These are phyloP conservation scores for Chaetomium tenue DNA, from an alignment of 495 filamentous ascomycete species.

Conservation along the genomic window DNA sequence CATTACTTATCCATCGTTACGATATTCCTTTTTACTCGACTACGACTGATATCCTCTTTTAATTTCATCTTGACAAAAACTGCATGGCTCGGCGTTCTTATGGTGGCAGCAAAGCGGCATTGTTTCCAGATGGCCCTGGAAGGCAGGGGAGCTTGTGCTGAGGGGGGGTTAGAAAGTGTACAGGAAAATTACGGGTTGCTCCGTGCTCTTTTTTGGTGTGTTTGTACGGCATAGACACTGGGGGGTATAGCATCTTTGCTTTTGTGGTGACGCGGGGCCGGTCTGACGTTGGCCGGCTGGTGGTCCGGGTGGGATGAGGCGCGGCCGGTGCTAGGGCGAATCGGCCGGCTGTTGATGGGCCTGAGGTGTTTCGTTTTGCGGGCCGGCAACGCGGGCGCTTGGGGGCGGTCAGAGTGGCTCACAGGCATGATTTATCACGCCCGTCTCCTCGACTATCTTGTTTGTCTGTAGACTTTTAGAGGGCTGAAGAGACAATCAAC, in stretches of 20 bases:
- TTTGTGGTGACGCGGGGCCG: neutral
- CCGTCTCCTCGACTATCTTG: too few species aligned
- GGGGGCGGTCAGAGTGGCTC: too few species aligned
- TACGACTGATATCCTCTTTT: neutral
- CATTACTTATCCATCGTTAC: neutral
- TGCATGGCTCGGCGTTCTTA: conserved; percentile 15
- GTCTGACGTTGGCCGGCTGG: neutral
- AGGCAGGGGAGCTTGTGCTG: neutral
- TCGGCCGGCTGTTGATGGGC: neutral
- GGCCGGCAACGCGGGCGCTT: neutral
- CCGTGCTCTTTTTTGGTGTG: neutral
- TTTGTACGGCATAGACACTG: neutral
- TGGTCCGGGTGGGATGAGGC: neutral
- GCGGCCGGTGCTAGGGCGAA: neutral
- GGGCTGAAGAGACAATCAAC: neutral
- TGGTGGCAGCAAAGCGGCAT: neutral
- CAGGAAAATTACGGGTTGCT: conserved; percentile 3
- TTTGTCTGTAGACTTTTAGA: neutral
- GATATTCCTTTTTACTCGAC: neutral
- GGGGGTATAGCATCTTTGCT: neutral
- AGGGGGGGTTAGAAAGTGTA: conserved; percentile 11
- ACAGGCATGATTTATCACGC: too few species aligned
- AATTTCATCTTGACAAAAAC: neutral
- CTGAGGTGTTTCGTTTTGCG: neutral
- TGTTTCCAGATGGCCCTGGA: neutral